phyloP scores from a whole-genome alignment of 805 yeast species.

The Cephaloascus fragrans region DNA sequence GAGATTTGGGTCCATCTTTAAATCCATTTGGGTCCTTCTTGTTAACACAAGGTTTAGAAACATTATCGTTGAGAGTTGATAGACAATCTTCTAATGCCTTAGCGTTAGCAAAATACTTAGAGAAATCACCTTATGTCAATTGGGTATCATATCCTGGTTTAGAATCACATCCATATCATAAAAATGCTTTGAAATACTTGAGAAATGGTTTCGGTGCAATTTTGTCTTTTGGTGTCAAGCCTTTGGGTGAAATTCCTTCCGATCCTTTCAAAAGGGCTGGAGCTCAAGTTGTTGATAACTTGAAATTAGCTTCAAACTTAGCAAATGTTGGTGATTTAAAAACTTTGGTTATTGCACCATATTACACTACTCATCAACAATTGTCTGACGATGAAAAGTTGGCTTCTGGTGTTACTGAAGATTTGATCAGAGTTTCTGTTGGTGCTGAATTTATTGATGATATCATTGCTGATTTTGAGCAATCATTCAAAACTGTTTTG shows the following conservation, averaged over 20 bases:
- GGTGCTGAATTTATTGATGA: conserved; percentile 93
- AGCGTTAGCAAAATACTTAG: conserved; percentile 69
- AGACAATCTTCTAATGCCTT: conserved; percentile 83
- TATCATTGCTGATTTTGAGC: conserved; percentile 80
- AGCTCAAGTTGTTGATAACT: conserved; percentile 72
- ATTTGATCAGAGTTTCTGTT: conserved; percentile 78
- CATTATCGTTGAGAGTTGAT: conserved; percentile 87
- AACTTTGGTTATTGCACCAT: conserved; percentile 92
- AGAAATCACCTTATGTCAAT: conserved; percentile 60
- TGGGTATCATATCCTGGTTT: conserved; percentile 95
- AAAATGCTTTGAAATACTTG: conserved; percentile 75
- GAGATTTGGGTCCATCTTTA: conserved; percentile 87
- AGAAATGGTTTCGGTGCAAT: conserved; percentile 79
- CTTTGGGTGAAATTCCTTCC: conserved; percentile 31
- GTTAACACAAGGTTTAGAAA: conserved; percentile 86
- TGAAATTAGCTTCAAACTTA: conserved; percentile 81
- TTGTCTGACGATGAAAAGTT: conserved; percentile 70
- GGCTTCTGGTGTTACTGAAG: conserved; percentile 82
- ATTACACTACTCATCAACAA: conserved; percentile 93
- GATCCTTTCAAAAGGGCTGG: conserved; percentile 69
- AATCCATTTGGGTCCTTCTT: conserved; percentile 87
- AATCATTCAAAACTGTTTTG: conserved; percentile 64
- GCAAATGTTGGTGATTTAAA: conserved; percentile 97
- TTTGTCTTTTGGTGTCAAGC: conserved; percentile 82
- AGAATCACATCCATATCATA: conserved; percentile 68